Base-by-base conservation (phyloP, 2,329 filamentous ascomycete genomes). In the Macrophomina pseudophaseolina region DNA sequence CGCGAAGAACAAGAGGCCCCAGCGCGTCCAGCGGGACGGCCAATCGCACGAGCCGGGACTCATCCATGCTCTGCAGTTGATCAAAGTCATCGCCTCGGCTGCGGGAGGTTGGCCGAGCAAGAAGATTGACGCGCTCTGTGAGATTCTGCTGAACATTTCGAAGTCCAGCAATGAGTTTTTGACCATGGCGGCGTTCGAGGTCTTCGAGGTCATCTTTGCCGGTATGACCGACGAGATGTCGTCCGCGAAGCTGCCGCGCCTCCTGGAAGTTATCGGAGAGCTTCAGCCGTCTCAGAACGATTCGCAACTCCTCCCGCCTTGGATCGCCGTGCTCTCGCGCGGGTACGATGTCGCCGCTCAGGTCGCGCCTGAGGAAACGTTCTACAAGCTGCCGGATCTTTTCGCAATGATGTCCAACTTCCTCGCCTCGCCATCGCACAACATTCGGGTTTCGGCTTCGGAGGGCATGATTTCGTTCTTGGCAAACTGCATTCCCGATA, bases 191-290 rank as follows among this genome's bases (percentile, higher is more conserved):
- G 91, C 94, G 0, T 97, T 99, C 73, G 94, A 97, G 71, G 94
- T 98, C 4, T 99, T 99, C 73, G 95, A 99, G 78, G 91, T 97
- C 77, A 97, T 98, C 52, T 98, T 99, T 71, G 90, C 91, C 72
- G 91, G 93, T 7, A 94, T 99, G 90, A 87, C 89, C 16, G 91
- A 94, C 71, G 93, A 97, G 71, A 86, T 94, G 58, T 92, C 94
- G 0, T 96, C 93, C 2, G 87, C 92, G 0, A 99, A 98, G 80
- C 85, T 99, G 12, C 93, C 94, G 2, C 88, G 92, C 66, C 85
- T 99, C 12, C 86, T 98, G 73, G 93, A 97, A 70, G 93, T 95
- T 63, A 97, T 99, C 71, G 90, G 91, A 12, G 94, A 98, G 76
- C 82, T 99, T 71, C 92, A 94, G 71, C 95, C 95, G 8, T 92